Percentiles rank a stretch among this genome's conserved stretches.
Evolutionary conservation across 2,329 filamentous ascomycete genomes (phyloP).

Genomic region (Emergomyces pasteurianus): DNA sequence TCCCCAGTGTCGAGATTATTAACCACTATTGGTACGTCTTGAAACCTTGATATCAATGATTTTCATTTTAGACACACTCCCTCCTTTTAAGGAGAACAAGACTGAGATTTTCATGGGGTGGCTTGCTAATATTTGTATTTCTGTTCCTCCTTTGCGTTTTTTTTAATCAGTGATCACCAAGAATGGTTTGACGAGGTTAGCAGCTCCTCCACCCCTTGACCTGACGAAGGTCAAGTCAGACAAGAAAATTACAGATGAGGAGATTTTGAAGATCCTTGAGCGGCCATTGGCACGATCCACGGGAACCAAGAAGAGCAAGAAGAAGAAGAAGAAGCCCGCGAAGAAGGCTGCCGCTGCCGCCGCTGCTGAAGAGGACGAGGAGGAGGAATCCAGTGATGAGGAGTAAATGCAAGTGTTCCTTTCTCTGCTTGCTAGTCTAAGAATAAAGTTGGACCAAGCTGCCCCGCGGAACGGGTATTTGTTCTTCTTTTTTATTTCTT

Average conservation of each 20-base stretch:
- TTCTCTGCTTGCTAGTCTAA: not conserved
- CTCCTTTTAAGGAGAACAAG: not conserved
- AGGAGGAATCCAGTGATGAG: constrained; percentile 23
- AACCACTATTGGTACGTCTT: constrained; percentile 75
- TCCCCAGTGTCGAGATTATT: constrained; percentile 74
- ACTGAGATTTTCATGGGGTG: not conserved
- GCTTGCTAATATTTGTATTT: not conserved
- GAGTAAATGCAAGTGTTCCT: constrained; percentile 22
- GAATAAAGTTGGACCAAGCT: not conserved
- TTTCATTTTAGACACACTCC: not conserved
- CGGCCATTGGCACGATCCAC: constrained; percentile 58
- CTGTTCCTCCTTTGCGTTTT: not conserved
- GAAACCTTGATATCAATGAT: not conserved
- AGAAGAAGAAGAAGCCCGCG: constrained; percentile 67
- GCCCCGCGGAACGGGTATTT: not conserved
- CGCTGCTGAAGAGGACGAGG: constrained; percentile 23
- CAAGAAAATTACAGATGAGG: constrained; percentile 96
- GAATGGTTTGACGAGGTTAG: constrained; percentile 83
- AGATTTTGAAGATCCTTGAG: constrained; percentile 88
- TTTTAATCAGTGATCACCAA: constrained; percentile 70
- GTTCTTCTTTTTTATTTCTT: not conserved
- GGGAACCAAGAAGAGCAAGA: constrained; percentile 69
- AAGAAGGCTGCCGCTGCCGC: constrained; percentile 32
- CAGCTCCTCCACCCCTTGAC: constrained; percentile 63
- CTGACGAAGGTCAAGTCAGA: constrained; percentile 78